These are phyloP conservation scores for Amylostereum areolatum DNA, from an alignment of 1,284 basidiomycete species.

Conservation along the genomic window DNA sequence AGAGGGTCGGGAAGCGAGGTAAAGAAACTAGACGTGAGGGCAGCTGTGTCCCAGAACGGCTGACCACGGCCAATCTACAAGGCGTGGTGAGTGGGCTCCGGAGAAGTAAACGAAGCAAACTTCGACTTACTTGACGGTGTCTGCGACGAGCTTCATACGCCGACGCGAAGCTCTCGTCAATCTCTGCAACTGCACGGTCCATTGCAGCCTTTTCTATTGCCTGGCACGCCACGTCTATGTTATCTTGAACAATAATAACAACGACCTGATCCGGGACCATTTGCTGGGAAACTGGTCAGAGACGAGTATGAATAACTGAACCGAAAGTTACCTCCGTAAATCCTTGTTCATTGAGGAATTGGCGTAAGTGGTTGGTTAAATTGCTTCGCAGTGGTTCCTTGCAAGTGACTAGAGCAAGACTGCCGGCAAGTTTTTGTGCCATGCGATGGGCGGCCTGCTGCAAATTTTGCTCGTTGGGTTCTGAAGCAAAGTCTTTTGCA, in stretches of 20 bases:
- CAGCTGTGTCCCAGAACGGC: conserved; percentile 83
- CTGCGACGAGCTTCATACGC: conserved; percentile 84
- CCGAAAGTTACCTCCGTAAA: conserved; percentile 64
- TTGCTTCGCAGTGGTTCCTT: conserved; percentile 96
- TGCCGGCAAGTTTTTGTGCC: conserved; percentile 96
- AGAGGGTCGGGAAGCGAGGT: conserved; percentile 85
- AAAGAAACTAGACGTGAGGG: conserved; percentile 70
- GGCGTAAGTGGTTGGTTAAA: conserved; percentile 85
- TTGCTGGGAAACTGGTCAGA: conserved; percentile 28
- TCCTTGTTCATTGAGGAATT: conserved; percentile 77
- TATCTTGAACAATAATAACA: conserved; percentile 83
- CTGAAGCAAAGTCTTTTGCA: conserved; percentile 95
- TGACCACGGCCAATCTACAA: conserved; percentile 58
- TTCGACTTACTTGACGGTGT: conserved; percentile 67
- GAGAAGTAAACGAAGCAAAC: background rate
- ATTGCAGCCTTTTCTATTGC: conserved; percentile 98
- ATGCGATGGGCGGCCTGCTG: conserved; percentile 92
- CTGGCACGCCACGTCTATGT: conserved; percentile 90
- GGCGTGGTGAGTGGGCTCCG: background rate
- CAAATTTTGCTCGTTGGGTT: conserved; percentile 87
- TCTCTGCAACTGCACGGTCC: conserved; percentile 93
- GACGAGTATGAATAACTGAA: conserved; percentile 3
- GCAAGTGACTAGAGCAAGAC: conserved; percentile 95
- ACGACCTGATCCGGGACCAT: conserved; percentile 69
- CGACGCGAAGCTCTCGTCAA: conserved; percentile 83